Base-by-base conservation (phyloP, 257 asterid genomes). In the Nicotiana otophora region DNA sequence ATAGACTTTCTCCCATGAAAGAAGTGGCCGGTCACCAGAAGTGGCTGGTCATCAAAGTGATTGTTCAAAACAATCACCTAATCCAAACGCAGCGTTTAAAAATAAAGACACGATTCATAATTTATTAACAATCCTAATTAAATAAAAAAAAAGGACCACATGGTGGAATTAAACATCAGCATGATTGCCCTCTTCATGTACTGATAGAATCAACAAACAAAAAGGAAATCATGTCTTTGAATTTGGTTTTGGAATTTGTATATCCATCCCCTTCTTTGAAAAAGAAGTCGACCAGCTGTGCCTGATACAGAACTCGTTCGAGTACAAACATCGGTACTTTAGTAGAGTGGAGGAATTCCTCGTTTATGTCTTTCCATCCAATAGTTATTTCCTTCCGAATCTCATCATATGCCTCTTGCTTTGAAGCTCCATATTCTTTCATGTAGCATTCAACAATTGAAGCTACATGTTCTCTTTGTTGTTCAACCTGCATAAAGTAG, bases 221-320 rank as follows among this genome's bases (percentile, higher is more conserved):
- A 31, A 31, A 31, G 34, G 34, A 31, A 4, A 31, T 31, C 34
- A 31, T 31, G 34, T 81, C 36, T 58, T 64, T 76, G 11, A n/a
- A 3, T 3, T 15, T 34, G 65, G 82, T 74, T 48, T 53, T 54
- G 58, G 84, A 63, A 76, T 75, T 39, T 12, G 87, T 64, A 10
- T 48, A 81, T 3, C 80, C 76, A 74, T 81, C 87, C 9, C 17
- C 55, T 2, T 76, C 68, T 57, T 34, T 75, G 63, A 68, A 84
- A 10, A 76, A 1, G 15, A 76, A 31, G 20, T 81, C 4, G 1
- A 84, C 72, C 4, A 84, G 42, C 5, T 67, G 72, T 4, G 80
- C 61, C 10, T 69, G n/a, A 36, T 81, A 81, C 6, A 51, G 6
- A 54, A 81, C 34, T 23, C 64, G 64, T 33, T 69, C 58, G 17